These are phyloP conservation scores for Colletotrichum tropicale DNA, from an alignment of 2,329 filamentous ascomycete species.

Conservation along the genomic window DNA sequence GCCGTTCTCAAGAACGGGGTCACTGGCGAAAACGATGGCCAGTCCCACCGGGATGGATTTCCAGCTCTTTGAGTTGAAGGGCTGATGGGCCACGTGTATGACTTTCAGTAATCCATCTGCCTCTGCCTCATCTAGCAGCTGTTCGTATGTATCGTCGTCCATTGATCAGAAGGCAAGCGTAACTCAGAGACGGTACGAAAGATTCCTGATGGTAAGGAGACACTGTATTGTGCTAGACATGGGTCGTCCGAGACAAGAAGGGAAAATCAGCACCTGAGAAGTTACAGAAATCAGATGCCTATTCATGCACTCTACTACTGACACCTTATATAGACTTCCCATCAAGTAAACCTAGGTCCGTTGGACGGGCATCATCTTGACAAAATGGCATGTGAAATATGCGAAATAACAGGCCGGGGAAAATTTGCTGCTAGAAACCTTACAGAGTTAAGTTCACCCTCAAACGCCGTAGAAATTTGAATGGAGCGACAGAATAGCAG, in stretches of 20 bases:
- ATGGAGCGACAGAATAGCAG: background rate
- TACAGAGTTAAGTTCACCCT: background rate
- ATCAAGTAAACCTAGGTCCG: background rate
- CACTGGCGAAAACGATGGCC: background rate
- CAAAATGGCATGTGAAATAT: background rate
- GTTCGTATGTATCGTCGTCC: background rate
- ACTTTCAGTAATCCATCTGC: background rate
- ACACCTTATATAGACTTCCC: background rate
- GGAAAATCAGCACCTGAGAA: accelerated
- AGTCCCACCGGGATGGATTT: background rate
- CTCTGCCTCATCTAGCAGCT: background rate
- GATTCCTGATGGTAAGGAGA: accelerated
- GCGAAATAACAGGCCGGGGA: background rate
- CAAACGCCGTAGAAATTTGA: background rate
- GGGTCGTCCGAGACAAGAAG: background rate
- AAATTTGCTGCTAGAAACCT: background rate
- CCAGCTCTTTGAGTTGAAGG: background rate
- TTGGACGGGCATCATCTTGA: background rate
- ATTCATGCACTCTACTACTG: background rate
- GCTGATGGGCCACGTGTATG: background rate
- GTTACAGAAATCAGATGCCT: background rate
- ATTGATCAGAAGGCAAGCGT: background rate
- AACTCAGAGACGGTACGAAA: background rate
- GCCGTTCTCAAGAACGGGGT: background rate
- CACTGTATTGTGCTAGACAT: background rate